Percentiles rank a stretch among this genome's conserved stretches.
These are phyloP conservation scores for Phaeodactylum tricornutum DNA, from an alignment of 108 stramenopile species.

Conservation along the genomic window DNA sequence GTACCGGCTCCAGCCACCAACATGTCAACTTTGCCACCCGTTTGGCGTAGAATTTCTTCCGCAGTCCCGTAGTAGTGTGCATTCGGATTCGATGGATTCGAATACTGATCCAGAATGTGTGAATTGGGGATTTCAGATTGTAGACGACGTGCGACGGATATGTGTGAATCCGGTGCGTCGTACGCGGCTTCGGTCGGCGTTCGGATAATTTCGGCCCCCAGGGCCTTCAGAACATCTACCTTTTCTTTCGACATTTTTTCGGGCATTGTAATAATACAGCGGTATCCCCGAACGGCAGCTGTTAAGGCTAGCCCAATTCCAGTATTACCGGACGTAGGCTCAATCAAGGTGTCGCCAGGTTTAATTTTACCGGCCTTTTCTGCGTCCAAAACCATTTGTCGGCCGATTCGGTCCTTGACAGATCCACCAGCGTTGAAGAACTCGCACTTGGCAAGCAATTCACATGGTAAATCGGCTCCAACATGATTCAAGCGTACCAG, in stretches of 20 bases:
- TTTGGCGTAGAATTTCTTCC: slow-evolving; percentile 73
- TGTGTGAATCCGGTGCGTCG: slow-evolving; percentile 84
- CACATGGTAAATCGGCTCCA: slow-evolving; percentile 36
- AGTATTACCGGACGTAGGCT: slow-evolving; percentile 94
- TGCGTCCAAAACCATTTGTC: slow-evolving; percentile 65
- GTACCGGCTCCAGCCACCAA: slow-evolving; percentile 75
- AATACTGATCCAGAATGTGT: slow-evolving; percentile 89
- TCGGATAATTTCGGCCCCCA: slow-evolving; percentile 88
- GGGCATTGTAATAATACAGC: slow-evolving; percentile 86
- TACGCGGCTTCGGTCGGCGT: slow-evolving; percentile 74
- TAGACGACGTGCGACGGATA: slow-evolving; percentile 75
- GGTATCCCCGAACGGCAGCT: slow-evolving; percentile 79
- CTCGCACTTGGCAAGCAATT: slow-evolving; percentile 72
- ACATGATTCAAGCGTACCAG: slow-evolving; percentile 58
- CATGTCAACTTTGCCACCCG: slow-evolving; percentile 77
- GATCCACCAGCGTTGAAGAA: slow-evolving; percentile 78
- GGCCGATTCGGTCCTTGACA: slow-evolving; percentile 89
- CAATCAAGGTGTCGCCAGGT: slow-evolving; percentile 90
- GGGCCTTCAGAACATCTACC: slow-evolving; percentile 85
- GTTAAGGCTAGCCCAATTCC: slow-evolving; percentile 91
- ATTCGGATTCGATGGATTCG: slow-evolving; percentile 78
- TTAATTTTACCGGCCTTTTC: slow-evolving; percentile 60
- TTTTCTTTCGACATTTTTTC: slow-evolving; percentile 94
- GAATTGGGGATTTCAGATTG: slow-evolving; percentile 80
- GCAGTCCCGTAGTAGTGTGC: slow-evolving; percentile 92